Evolutionary conservation across 2,329 filamentous ascomycete genomes (phyloP).

Genomic region (Aspergillus neoniger): DNA sequence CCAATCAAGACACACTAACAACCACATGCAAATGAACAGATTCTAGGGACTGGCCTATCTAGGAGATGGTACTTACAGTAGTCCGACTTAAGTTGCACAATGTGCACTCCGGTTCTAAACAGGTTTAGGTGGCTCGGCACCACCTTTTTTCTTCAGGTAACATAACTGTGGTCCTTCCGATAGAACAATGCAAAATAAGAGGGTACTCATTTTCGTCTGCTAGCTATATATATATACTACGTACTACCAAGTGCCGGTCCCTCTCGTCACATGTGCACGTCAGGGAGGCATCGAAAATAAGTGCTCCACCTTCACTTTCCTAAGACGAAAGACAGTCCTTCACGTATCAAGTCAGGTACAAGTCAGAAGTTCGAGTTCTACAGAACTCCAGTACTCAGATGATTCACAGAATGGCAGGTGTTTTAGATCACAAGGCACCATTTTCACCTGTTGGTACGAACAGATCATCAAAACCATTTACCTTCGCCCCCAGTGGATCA

Average conservation of each 20-base stretch:
- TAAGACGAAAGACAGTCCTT: too few relatives aligned
- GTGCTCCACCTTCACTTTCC: too few relatives aligned
- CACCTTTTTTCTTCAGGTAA: neutral
- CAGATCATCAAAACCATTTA: neutral
- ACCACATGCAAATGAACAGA: neutral
- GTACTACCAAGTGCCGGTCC: too few relatives aligned
- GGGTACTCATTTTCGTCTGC: too few relatives aligned
- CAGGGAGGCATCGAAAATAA: too few relatives aligned
- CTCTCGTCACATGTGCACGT: too few relatives aligned
- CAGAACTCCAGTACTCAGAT: neutral
- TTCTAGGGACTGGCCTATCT: neutral
- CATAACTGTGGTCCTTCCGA: neutral
- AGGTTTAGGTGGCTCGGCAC: neutral
- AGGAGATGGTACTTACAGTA: neutral
- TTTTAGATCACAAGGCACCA: neutral
- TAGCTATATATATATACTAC: too few relatives aligned
- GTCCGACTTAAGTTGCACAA: too few relatives aligned
- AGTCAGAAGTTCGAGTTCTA: neutral
- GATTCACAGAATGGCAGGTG: neutral
- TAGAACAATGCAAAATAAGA: too few relatives aligned
- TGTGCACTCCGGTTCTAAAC: too few relatives aligned
- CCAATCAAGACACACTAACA: slow-evolving; percentile 15
- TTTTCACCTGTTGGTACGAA: neutral
- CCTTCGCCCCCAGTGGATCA: slow-evolving; percentile 28
- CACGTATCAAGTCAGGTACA: too few relatives aligned